phyloP scores from a whole-genome alignment of 352 stramenopile genomes.

The Phytopythium aichiense region DNA sequence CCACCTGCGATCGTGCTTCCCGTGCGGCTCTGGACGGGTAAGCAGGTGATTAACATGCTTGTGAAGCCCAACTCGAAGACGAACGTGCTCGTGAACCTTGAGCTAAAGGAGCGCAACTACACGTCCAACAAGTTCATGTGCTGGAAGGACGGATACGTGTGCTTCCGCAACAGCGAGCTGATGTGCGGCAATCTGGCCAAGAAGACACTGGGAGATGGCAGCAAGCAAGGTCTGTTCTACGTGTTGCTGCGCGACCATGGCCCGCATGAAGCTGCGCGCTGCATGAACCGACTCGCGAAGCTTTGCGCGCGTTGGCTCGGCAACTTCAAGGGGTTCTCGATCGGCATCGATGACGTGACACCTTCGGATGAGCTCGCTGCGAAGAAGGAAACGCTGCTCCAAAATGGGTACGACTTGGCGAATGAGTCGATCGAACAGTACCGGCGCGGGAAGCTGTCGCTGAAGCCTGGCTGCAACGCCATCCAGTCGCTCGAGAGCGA shows the following conservation, averaged over 20 bases:
- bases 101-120: constrained; percentile 97
- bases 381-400: constrained; percentile 95
- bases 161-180: constrained; percentile 97
- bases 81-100: constrained; percentile 78
- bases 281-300: constrained; percentile 98
- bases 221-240: constrained; percentile 98
- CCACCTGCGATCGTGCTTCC: constrained; percentile 68
- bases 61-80: constrained; percentile 88
- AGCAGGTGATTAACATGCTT: constrained; percentile 93
- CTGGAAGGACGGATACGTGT: constrained; percentile 97
- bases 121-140: constrained; percentile 94
- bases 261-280: constrained; percentile 87
- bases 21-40: constrained; percentile 96
- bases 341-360: constrained; percentile 99
- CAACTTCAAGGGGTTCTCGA: constrained; percentile 95
- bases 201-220: constrained; percentile 97
- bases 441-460: constrained; percentile 89
- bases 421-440: constrained; percentile 94
- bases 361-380: constrained; percentile 92
- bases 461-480: constrained; percentile 96
- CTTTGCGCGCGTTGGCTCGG: constrained; percentile 97
- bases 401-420: constrained; percentile 79
- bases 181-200: constrained; percentile 98
- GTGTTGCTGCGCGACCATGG: constrained; percentile 97
- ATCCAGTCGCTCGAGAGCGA: constrained; percentile 98